These are phyloP conservation scores for Salix viminalis DNA, from an alignment of 345 rosid genomes.

Conservation along the genomic window DNA sequence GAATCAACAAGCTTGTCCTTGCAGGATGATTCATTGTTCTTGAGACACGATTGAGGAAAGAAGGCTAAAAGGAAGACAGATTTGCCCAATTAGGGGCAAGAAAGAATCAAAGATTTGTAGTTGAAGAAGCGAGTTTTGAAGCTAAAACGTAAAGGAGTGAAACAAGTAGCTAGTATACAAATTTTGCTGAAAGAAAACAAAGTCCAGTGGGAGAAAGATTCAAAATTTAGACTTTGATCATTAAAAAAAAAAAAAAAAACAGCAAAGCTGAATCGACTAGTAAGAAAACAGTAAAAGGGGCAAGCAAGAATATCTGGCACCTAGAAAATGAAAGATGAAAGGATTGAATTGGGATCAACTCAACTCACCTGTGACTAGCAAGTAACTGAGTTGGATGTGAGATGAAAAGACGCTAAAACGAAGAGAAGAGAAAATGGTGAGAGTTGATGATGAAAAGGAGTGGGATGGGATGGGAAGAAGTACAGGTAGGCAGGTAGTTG, in stretches of 20 bases:
- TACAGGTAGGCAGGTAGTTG: background rate
- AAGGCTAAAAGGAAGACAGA: no score
- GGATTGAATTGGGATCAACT: background rate
- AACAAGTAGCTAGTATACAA: no score
- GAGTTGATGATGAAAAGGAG: background rate
- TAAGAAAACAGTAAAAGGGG: background rate
- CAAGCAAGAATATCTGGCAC: background rate
- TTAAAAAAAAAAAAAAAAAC: background rate
- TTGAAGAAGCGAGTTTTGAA: background rate
- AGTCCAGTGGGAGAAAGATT: background rate
- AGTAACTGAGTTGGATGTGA: background rate
- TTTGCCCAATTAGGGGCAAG: no score
- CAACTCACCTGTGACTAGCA: no score
- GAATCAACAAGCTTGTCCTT: constrained; percentile 24
- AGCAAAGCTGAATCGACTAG: no score
- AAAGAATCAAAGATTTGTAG: constrained; percentile 2
- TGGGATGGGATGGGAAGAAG: background rate
- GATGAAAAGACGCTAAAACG: background rate
- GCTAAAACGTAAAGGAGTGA: no score
- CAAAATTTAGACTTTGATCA: background rate
- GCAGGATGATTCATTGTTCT: constrained; percentile 31
- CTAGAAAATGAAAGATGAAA: background rate
- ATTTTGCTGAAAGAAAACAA: background rate
- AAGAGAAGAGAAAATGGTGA: background rate
- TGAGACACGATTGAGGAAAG: no score